These are phyloP conservation scores for Blastomyces gilchristii DNA, from an alignment of 2,329 filamentous ascomycete genomes.

Conservation along the genomic window DNA sequence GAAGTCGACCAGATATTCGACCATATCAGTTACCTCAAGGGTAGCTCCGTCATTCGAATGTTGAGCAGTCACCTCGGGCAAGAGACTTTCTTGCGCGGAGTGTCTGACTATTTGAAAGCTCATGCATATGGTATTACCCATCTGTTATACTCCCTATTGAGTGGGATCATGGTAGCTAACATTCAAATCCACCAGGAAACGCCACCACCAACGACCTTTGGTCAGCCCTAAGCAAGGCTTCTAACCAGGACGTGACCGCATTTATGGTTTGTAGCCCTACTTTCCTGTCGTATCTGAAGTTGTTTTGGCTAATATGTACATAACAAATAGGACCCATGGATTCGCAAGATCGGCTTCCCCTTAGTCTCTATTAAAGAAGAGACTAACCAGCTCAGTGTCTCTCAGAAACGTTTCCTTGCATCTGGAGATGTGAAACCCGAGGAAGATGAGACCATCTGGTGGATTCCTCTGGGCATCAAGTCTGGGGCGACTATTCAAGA, in stretches of 20 bases:
- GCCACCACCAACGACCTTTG: constrained; percentile 88
- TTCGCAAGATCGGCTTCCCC: constrained; percentile 89
- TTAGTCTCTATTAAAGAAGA: constrained; percentile 79
- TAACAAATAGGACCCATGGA: constrained; percentile 59
- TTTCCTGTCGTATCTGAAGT: neutral
- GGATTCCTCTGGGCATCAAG: constrained; percentile 81
- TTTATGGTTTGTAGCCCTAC: constrained; percentile 55
- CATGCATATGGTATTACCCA: constrained; percentile 61
- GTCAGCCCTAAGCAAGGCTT: constrained; percentile 76
- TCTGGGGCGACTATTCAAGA: constrained; percentile 58
- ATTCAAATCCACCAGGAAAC: constrained; percentile 41
- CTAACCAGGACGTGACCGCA: constrained; percentile 70
- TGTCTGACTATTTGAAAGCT: constrained; percentile 77
- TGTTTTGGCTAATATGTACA: constrained; percentile 5
- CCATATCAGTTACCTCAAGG: constrained; percentile 91
- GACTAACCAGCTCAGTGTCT: constrained; percentile 55
- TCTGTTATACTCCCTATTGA: neutral
- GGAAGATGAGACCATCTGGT: constrained; percentile 89
- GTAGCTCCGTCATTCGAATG: constrained; percentile 94
- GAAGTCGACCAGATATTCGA: constrained; percentile 99
- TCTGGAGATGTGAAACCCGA: constrained; percentile 84
- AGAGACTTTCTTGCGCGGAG: constrained; percentile 80
- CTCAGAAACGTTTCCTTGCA: constrained; percentile 81
- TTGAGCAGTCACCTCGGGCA: constrained; percentile 79
- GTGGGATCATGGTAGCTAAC: neutral